Conservation (phyloP, 352 stramenopile species). For the Globisporangium perplexum region DNA sequence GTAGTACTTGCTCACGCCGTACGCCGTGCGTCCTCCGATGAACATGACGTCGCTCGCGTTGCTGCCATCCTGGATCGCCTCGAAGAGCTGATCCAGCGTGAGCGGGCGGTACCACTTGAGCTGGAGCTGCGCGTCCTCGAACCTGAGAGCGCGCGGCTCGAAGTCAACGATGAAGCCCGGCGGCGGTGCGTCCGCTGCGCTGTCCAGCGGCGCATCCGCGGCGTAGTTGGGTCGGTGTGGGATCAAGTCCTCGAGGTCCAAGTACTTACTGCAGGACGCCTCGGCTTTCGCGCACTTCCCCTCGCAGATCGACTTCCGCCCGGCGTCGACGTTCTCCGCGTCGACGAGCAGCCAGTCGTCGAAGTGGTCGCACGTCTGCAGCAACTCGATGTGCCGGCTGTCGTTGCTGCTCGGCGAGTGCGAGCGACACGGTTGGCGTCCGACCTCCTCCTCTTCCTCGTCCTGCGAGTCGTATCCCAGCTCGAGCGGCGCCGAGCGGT, state of each 20-base stretch:
- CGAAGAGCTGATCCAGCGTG: conserved; percentile 26
- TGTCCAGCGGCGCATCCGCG: conserved; percentile 8
- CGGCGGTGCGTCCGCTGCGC: conserved; percentile 13
- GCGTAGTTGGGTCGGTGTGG: conserved; percentile 5
- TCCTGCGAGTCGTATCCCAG: conserved; percentile 7
- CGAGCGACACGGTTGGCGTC: too few species aligned
- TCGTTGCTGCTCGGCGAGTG: not conserved
- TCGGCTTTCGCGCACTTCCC: conserved; percentile 12
- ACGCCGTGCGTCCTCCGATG: conserved; percentile 45
- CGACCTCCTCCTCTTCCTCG: not conserved
- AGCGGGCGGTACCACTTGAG: conserved; percentile 33
- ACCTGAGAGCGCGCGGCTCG: conserved; percentile 20
- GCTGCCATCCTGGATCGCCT: conserved; percentile 82
- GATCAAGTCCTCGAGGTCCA: conserved; percentile 31
- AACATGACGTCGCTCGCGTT: conserved; percentile 59
- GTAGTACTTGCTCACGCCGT: conserved; percentile 54
- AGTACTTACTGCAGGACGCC: conserved; percentile 14
- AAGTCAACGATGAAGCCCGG: conserved; percentile 30
- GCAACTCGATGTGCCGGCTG: conserved; percentile 3
- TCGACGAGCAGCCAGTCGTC: conserved; percentile 29
- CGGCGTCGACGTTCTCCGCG: conserved; percentile 9
- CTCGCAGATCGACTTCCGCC: conserved; percentile 20
- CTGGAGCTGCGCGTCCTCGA: conserved; percentile 10
- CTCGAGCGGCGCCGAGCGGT: not conserved
- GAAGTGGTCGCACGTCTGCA: conserved; percentile 18